Percentiles rank a stretch among this genome's conserved stretches.
Conservation (phyloP, 345 rosid genomes). For the Litchi chinensis region DNA sequence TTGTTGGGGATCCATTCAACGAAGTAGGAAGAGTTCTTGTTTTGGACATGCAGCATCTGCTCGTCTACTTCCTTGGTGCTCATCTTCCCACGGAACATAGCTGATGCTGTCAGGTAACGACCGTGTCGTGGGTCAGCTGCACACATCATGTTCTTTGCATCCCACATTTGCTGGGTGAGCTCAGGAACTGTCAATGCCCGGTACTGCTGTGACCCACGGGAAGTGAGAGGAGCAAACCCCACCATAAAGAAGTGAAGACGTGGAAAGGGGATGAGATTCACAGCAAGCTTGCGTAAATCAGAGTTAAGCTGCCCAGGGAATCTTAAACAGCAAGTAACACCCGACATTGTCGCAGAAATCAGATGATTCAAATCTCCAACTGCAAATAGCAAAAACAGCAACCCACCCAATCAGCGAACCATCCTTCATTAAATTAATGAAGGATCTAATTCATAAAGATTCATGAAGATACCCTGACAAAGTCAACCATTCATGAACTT, state of each 20-base stretch:
- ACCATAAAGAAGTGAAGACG: conserved; percentile 85
- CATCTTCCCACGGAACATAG: conserved; percentile 81
- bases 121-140: conserved; percentile 82
- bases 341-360: conserved; percentile 50
- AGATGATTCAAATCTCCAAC: conserved; percentile 48
- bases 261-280: conserved; percentile 71
- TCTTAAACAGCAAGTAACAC: conserved; percentile 47
- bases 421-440: too few relatives aligned
- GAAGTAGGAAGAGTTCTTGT: conserved; percentile 48
- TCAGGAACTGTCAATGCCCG: conserved; percentile 73
- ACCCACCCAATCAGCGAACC: neutral
- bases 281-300: conserved; percentile 46
- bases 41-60: conserved; percentile 48
- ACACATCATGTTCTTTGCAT: conserved; percentile 80
- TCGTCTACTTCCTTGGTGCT: conserved; percentile 78
- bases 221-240: conserved; percentile 81
- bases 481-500: too few relatives aligned
- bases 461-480: too few relatives aligned
- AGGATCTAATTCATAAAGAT: too few relatives aligned
- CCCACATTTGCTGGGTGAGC: conserved; percentile 87
- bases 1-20: conserved; percentile 60
- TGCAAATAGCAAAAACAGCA: conserved; percentile 5
- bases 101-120: conserved; percentile 69
- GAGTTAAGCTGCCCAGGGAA: conserved; percentile 52
- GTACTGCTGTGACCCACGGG: conserved; percentile 79